Percentiles rank a stretch among this genome's conserved stretches.
These are phyloP conservation scores for Purshia tridentata DNA, from an alignment of 306 rosid genomes.

Conservation along the genomic window DNA sequence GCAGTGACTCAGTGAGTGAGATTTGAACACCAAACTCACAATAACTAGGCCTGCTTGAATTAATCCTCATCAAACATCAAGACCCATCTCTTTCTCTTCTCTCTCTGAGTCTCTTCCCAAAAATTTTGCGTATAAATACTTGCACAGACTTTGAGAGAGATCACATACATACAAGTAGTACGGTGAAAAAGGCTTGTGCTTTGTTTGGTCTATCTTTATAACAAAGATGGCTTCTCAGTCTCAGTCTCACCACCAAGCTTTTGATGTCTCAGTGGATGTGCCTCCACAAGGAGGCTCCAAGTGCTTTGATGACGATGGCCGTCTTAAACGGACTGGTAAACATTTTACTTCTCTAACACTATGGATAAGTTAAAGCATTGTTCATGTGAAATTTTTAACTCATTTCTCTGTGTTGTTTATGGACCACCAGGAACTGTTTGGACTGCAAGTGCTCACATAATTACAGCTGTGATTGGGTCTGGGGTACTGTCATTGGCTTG, in stretches of 20 bases:
- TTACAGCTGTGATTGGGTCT: slow-evolving; percentile 82
- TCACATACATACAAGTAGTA: no score
- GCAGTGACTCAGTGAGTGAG: no score
- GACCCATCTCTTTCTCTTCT: not conserved
- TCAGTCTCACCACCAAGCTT: slow-evolving; percentile 41
- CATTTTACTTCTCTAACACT: not conserved
- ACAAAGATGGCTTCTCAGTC: slow-evolving; percentile 43
- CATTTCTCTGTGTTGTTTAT: not conserved
- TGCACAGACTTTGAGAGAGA: no score
- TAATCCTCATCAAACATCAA: not conserved
- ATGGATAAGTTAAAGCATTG: not conserved
- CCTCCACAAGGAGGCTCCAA: slow-evolving; percentile 52
- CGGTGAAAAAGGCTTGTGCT: not conserved
- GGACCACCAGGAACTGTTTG: slow-evolving; percentile 43
- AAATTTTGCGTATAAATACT: no score
- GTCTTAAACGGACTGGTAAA: slow-evolving; percentile 56
- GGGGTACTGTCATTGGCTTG: slow-evolving; percentile 76
- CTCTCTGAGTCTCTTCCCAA: no score
- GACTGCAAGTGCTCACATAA: slow-evolving; percentile 74
- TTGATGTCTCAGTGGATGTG: slow-evolving; percentile 49
- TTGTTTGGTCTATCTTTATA: not conserved
- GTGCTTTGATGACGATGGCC: slow-evolving; percentile 69
- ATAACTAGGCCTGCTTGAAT: no score
- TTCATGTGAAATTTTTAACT: not conserved
- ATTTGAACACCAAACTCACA: no score